A percentile compares a stretch with the other conserved stretches of the same genome.
Evolutionary conservation across 495 filamentous ascomycete species (phyloP).

Genomic region (Daldinia caldariorum): DNA sequence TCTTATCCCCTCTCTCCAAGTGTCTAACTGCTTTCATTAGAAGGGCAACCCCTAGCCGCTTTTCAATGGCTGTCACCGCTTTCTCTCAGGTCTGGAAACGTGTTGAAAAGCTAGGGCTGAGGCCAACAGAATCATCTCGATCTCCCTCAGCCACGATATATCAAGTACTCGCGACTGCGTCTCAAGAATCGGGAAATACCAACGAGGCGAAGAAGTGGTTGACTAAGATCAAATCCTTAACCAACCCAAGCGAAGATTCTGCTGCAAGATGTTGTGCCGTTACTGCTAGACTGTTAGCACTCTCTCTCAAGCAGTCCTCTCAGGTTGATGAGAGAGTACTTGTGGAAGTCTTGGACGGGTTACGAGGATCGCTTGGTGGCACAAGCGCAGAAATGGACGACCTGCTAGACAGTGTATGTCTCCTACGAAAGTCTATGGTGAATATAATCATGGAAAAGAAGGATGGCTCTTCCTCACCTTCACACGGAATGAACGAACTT

Average conservation of each 20-base stretch:
- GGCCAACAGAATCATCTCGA: constrained; percentile 42
- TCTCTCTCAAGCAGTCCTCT: constrained; percentile 53
- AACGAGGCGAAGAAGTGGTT: constrained; percentile 62
- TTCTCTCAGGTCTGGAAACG: constrained; percentile 46
- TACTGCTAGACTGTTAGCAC: constrained; percentile 55
- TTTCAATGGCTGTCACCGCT: constrained; percentile 37
- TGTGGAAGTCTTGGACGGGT: constrained; percentile 60
- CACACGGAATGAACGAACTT: constrained; percentile 37
- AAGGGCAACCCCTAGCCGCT: constrained; percentile 55
- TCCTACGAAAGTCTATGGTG: constrained; percentile 68
- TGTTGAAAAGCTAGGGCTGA: constrained; percentile 40
- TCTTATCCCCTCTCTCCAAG: constrained; percentile 73
- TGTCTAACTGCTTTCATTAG: constrained; percentile 71
- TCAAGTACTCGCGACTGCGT: constrained; percentile 53
- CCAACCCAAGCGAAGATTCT: constrained; percentile 51
- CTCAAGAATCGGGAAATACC: constrained; percentile 56
- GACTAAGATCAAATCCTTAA: constrained; percentile 49
- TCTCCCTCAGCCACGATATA: constrained; percentile 52
- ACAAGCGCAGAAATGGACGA: constrained; percentile 74
- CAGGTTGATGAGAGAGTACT: constrained; percentile 52
- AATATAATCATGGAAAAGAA: constrained; percentile 54
- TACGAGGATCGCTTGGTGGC: constrained; percentile 69
- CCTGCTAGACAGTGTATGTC: constrained; percentile 70
- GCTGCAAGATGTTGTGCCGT: constrained; percentile 56
- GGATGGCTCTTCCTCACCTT: constrained; percentile 8